These are phyloP conservation scores for Tetrahymena borealis DNA, from an alignment of 73 alveolate species.

Conservation along the genomic window DNA sequence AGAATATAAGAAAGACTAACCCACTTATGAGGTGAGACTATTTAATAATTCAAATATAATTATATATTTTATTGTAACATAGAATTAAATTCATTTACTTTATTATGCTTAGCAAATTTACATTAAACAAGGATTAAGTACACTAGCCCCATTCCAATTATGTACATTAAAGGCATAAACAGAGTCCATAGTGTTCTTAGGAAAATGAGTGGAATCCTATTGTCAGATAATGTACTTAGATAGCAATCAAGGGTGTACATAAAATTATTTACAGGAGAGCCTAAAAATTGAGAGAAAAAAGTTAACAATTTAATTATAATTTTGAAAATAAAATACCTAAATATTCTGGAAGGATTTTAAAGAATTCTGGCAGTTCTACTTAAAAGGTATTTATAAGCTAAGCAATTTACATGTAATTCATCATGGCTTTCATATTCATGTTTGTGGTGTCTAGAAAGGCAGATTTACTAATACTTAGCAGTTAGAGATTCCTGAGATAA, in stretches of 20 bases:
- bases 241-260: background rate
- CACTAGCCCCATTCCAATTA: background rate
- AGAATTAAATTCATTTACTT: background rate
- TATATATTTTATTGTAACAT: background rate
- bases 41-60: background rate
- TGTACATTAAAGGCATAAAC: background rate
- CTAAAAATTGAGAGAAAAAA: background rate
- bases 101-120: background rate
- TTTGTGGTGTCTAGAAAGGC: background rate
- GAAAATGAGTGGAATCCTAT: background rate
- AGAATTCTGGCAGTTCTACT: background rate
- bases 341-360: background rate
- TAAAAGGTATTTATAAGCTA: background rate
- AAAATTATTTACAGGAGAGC: background rate
- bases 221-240: background rate
- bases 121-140: background rate
- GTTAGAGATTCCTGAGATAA: background rate
- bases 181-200: background rate
- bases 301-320: too few species aligned
- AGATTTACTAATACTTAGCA: background rate
- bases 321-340: background rate
- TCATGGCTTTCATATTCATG: background rate
- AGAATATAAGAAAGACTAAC: background rate
- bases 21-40: background rate
- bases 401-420: background rate